phyloP scores from a whole-genome alignment of 164 flowering plant genomes.

The Malania oleifera region DNA sequence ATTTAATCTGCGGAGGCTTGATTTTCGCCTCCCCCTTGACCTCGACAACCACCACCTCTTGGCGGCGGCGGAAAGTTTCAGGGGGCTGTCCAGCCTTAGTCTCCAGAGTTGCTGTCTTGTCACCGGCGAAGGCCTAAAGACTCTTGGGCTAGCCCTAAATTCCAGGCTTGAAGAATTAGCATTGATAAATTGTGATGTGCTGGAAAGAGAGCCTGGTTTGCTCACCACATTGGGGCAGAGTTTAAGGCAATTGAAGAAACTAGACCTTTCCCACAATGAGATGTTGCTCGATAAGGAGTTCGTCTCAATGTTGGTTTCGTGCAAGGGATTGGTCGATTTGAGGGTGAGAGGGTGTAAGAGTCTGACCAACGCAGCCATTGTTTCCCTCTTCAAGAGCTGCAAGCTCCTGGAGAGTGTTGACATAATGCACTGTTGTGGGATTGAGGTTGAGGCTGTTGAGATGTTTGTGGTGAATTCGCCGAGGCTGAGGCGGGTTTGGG shows the following conservation, averaged over 20 bases:
- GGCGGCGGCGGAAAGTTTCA: conserved; percentile 41
- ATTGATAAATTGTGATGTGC: conserved; percentile 65
- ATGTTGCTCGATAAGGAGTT: conserved; percentile 66
- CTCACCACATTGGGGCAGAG: conserved; percentile 62
- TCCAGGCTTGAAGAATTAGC: conserved; percentile 54
- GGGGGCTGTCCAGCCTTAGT: conserved; percentile 38
- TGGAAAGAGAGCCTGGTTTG: conserved; percentile 69
- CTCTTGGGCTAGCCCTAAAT: conserved; percentile 31
- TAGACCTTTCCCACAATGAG: conserved; percentile 74
- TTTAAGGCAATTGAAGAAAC: conserved; percentile 41
- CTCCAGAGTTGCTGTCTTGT: conserved; percentile 81
- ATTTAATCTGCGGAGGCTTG: conserved; percentile 44
- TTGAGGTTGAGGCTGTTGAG: conserved; percentile 47
- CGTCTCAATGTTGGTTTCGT: conserved; percentile 61
- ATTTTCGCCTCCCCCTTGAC: conserved; percentile 80
- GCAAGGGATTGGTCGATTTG: conserved; percentile 42
- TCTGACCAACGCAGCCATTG: conserved; percentile 31
- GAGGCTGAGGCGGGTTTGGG: conserved; percentile 35
- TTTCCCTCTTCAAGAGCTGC: conserved; percentile 43
- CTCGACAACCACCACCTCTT: conserved; percentile 52
- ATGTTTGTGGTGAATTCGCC: conserved; percentile 33
- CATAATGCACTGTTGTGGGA: conserved; percentile 39
- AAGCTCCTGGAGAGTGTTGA: conserved; percentile 46
- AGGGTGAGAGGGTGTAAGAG: conserved; percentile 59
- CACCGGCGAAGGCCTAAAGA: conserved; percentile 59